Evolutionary conservation across 371 early-diverging fungal genomes (phyloP).

Genomic region (Mortierella sp.): DNA sequence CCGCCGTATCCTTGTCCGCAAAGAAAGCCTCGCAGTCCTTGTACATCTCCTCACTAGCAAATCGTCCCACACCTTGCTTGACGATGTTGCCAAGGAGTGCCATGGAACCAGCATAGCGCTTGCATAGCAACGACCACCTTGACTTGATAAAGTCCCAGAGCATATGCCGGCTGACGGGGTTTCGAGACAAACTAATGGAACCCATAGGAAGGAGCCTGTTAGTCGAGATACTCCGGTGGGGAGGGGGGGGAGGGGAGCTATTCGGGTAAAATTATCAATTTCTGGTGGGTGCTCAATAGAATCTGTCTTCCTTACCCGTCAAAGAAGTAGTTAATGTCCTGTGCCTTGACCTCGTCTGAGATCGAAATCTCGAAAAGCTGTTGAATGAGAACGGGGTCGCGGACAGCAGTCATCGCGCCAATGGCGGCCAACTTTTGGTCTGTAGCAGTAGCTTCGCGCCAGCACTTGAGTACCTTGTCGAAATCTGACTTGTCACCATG

Average conservation of each 20-base stretch:
- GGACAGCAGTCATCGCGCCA: conserved; percentile 73
- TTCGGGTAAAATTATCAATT: background rate
- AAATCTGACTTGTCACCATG: conserved; percentile 79
- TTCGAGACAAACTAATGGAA: conserved; percentile 66
- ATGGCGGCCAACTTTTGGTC: conserved; percentile 89
- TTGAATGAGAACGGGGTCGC: conserved; percentile 64
- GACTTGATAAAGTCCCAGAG: conserved; percentile 84
- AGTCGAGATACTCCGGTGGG: background rate
- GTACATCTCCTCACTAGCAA: conserved; percentile 71
- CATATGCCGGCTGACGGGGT: conserved; percentile 69
- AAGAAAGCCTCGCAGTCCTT: conserved; percentile 82
- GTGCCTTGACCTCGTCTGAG: conserved; percentile 78
- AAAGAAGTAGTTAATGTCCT: conserved; percentile 72
- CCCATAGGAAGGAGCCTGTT: background rate
- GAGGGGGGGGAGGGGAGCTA: background rate
- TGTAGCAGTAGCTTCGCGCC: conserved; percentile 68
- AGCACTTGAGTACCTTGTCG: conserved; percentile 80
- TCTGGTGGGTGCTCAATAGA: background rate
- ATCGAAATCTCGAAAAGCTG: conserved; percentile 73
- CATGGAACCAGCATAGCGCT: conserved; percentile 77
- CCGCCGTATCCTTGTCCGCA: conserved; percentile 75
- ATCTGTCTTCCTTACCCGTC: conserved; percentile 26
- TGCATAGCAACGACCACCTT: conserved; percentile 75
- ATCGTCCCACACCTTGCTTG: conserved; percentile 75
- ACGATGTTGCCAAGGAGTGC: conserved; percentile 81